Evolutionary conservation across 2,329 filamentous ascomycete species (phyloP).

Genomic region (Lojkania enalia): DNA sequence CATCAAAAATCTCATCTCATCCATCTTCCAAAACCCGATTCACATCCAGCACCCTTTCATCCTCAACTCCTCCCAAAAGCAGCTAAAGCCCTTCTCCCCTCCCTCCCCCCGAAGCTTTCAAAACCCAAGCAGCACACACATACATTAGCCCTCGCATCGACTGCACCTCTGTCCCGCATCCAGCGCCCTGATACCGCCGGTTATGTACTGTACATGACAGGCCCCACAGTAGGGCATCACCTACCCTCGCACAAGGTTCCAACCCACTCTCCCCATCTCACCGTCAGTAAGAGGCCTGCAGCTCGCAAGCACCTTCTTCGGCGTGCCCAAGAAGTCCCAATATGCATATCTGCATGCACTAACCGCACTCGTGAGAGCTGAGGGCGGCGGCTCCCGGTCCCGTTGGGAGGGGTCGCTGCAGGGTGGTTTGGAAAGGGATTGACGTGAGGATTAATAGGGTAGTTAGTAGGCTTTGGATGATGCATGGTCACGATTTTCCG

Average conservation of each 20-base stretch:
- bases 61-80: no score
- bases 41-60: no score
- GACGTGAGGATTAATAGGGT: not conserved
- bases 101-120: conserved; percentile 1
- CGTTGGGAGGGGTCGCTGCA: no score
- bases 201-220: conserved; percentile 1
- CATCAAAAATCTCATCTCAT: not conserved
- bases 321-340: no score
- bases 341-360: no score
- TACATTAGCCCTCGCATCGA: not conserved
- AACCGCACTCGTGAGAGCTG: not conserved
- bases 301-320: not conserved
- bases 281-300: not conserved
- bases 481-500: no score
- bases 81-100: no score
- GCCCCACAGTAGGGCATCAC: conserved; percentile 2
- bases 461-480: not conserved
- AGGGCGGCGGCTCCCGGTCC: not conserved
- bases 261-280: not conserved
- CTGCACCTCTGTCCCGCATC: conserved; percentile 1
- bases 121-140: no score
- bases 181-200: not conserved
- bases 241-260: not conserved
- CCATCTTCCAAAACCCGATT: no score
- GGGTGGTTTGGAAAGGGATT: not conserved